Conservation (phyloP, 2,329 filamentous ascomycete genomes). For the Colletotrichum higginsianum region DNA sequence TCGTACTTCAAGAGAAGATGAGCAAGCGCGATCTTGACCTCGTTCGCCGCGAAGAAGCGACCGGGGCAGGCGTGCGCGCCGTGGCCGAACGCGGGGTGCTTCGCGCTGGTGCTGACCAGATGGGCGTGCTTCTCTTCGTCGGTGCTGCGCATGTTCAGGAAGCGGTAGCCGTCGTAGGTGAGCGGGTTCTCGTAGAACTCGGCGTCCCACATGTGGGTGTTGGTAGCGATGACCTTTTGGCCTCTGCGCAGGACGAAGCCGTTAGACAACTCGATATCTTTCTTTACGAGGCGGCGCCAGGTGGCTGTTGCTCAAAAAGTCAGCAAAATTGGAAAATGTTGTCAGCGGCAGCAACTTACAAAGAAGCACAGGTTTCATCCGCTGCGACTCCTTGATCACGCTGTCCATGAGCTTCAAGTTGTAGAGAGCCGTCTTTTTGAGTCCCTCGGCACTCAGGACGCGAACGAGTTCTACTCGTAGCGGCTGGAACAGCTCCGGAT, state of each 20-base stretch:
- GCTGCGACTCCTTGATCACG: constrained; percentile 47
- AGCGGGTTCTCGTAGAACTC: constrained; percentile 42
- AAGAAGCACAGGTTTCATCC: constrained; percentile 44
- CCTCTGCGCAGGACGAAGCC: constrained; percentile 45
- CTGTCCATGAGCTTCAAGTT: constrained; percentile 47
- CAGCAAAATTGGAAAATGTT: too few relatives aligned
- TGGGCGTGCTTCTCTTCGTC: constrained; percentile 48
- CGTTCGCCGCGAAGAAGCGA: constrained; percentile 54
- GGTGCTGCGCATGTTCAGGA: constrained; percentile 41
- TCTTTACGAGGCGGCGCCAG: constrained; percentile 34
- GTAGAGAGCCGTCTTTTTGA: constrained; percentile 45
- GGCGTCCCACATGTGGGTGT: constrained; percentile 43
- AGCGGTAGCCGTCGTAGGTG: constrained; percentile 45
- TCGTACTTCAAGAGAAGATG: constrained; percentile 53
- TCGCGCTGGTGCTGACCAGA: constrained; percentile 51
- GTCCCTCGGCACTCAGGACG: constrained; percentile 42
- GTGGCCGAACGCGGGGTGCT: constrained; percentile 53
- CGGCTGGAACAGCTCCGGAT: constrained; percentile 44
- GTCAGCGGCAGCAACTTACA: constrained; percentile 24
- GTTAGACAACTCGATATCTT: constrained; percentile 42
- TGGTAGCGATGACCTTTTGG: constrained; percentile 41
- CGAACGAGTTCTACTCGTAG: constrained; percentile 45
- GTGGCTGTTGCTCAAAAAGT: constrained; percentile 8
- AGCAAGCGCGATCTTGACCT: constrained; percentile 54
- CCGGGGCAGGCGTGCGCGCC: constrained; percentile 56